A percentile compares a stretch with the other conserved stretches of the same genome.
phyloP scores from a whole-genome alignment of 148 eudicot species.

The Rhododendron mucronatum region DNA sequence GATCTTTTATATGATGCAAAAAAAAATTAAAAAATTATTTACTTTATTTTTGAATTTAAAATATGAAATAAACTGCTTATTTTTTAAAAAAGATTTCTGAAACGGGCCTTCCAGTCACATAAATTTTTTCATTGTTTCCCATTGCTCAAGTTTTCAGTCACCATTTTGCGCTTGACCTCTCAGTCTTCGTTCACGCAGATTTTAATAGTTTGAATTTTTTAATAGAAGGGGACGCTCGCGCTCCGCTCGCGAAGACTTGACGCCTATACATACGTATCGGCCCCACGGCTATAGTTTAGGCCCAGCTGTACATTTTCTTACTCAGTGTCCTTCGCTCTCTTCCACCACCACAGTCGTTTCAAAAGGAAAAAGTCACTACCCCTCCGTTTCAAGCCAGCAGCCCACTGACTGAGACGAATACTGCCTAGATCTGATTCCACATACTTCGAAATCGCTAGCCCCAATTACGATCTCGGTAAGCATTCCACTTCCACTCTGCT shows the following conservation, averaged over 20 bases:
- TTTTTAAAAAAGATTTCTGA: no score
- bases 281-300: neutral
- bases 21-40: no score
- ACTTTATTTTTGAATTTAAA: no score
- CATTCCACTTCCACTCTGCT: neutral
- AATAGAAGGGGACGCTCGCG: neutral
- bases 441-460: neutral
- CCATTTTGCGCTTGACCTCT: no score
- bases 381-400: neutral
- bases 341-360: neutral
- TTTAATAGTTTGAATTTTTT: no score
- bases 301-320: neutral
- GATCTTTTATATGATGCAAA: no score
- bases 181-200: no score
- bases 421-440: conserved; percentile 13
- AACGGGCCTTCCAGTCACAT: no score
- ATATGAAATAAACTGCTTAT: no score
- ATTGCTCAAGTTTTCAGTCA: no score
- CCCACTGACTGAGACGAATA: neutral
- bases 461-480: conserved; percentile 19
- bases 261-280: neutral
- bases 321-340: neutral
- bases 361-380: neutral
- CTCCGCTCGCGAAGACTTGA: neutral
- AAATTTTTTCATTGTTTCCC: no score